phyloP scores from a whole-genome alignment of 2,329 filamentous ascomycete genomes.

The Zymoseptoria crescenta region DNA sequence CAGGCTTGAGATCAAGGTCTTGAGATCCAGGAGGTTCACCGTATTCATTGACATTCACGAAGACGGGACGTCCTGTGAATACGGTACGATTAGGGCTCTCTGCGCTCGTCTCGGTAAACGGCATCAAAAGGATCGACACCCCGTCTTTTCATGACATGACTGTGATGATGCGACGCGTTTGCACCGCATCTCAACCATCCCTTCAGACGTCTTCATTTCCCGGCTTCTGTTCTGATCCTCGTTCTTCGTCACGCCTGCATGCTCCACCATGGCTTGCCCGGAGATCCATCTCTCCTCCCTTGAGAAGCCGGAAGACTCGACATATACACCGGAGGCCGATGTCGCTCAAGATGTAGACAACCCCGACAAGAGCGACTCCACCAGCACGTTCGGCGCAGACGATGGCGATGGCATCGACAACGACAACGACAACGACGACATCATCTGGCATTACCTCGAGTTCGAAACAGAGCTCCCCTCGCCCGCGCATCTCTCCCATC shows the following conservation, averaged over 20 bases:
- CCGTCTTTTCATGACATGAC: neutral
- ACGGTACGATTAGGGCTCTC: too few relatives aligned
- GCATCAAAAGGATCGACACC: neutral
- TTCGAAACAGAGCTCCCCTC: constrained; percentile 53
- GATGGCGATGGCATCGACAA: constrained; percentile 1
- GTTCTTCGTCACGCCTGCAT: neutral
- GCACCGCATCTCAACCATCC: neutral
- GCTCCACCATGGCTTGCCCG: constrained; percentile 29
- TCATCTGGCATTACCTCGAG: constrained; percentile 53
- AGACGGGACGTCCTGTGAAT: neutral
- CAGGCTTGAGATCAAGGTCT: neutral
- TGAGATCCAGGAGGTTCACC: neutral
- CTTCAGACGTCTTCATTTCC: neutral
- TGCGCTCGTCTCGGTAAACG: neutral
- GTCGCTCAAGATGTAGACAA: constrained; percentile 16
- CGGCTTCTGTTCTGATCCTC: neutral
- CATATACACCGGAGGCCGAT: constrained; percentile 6
- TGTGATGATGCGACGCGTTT: neutral
- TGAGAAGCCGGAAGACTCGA: constrained; percentile 11
- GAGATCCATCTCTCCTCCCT: constrained; percentile 29
- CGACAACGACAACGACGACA: constrained; percentile 21
- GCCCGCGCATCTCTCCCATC: constrained; percentile 30
- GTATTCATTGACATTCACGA: neutral
- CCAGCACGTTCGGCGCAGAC: constrained; percentile 9
- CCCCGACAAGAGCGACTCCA: constrained; percentile 19